These are phyloP conservation scores for Smittium culicis DNA, from an alignment of 371 early-diverging fungal genomes.

Conservation along the genomic window DNA sequence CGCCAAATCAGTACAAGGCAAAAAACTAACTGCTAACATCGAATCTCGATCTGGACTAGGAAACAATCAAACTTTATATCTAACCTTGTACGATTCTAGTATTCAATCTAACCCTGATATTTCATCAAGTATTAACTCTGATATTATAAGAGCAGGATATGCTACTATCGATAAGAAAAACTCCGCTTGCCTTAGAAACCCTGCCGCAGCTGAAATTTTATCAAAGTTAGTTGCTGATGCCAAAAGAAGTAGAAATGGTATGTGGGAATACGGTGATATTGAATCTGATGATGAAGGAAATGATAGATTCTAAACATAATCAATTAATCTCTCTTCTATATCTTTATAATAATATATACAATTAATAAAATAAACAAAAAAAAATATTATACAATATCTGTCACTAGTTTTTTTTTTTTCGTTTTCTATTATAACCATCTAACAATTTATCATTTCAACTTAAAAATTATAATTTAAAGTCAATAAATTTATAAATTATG, in stretches of 20 bases:
- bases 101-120: constrained; percentile 37
- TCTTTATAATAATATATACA: no score
- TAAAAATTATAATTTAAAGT: no score
- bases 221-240: constrained; percentile 34
- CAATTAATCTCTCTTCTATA: no score
- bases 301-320: constrained; percentile 7
- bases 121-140: constrained; percentile 58
- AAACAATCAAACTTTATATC: constrained; percentile 33
- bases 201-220: constrained; percentile 20
- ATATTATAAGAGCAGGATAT: constrained; percentile 61
- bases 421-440: no score
- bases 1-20: constrained; percentile 47
- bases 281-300: constrained; percentile 53
- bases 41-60: constrained; percentile 42
- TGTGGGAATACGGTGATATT: constrained; percentile 85
- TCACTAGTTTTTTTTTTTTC: no score
- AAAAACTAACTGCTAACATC: constrained; percentile 61
- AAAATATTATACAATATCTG: no score
- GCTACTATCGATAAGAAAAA: constrained; percentile 47
- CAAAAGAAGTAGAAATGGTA: constrained; percentile 46
- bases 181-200: constrained; percentile 40
- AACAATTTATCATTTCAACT: no score
- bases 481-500: no score
- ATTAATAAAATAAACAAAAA: no score
- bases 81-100: constrained; percentile 56